Percentiles rank a stretch among this genome's conserved stretches.
Conservation (phyloP, 2,329 filamentous ascomycete genomes). For the Cercospora canescens region DNA sequence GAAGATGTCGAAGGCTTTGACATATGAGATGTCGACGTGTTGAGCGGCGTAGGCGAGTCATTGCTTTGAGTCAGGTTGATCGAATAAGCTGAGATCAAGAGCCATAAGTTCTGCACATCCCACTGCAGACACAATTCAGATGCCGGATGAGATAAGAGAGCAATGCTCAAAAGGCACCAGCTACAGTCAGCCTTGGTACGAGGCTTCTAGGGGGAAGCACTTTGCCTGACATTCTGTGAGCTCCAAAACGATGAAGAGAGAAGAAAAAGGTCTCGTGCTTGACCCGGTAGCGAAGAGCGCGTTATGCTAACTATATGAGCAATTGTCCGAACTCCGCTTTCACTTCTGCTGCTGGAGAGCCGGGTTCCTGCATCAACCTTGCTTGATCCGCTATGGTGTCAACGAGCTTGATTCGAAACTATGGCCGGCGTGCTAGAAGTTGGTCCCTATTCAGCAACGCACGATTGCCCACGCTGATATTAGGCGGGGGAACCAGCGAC, state of each 20-base stretch:
- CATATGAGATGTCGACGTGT: constrained; percentile 60
- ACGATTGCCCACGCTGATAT: not conserved
- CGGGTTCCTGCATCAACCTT: constrained; percentile 14
- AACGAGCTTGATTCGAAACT: constrained; percentile 25
- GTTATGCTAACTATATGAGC: not conserved
- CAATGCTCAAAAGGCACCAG: not conserved
- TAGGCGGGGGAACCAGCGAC: not conserved
- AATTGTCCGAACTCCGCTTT: not conserved
- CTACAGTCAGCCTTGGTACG: constrained; percentile 35
- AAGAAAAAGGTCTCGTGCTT: not conserved
- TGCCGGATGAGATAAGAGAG: not conserved
- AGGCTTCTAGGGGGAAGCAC: constrained; percentile 32
- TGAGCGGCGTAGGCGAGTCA: constrained; percentile 52
- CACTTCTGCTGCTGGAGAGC: constrained; percentile 19
- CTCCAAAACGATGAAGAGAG: not conserved
- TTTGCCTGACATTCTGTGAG: constrained; percentile 21
- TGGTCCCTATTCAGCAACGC: not conserved
- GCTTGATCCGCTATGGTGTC: constrained; percentile 24
- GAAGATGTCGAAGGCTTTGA: constrained; percentile 61
- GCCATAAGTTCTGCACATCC: constrained; percentile 58
- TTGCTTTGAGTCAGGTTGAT: constrained; percentile 55
- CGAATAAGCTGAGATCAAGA: constrained; percentile 57
- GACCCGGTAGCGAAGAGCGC: not conserved
- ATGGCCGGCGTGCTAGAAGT: constrained; percentile 6
- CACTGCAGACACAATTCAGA: constrained; percentile 11